Percentiles rank a stretch among this genome's conserved stretches.
These are phyloP conservation scores for Scytalidium lignicola DNA, from an alignment of 2,329 filamentous ascomycete genomes.

Conservation along the genomic window DNA sequence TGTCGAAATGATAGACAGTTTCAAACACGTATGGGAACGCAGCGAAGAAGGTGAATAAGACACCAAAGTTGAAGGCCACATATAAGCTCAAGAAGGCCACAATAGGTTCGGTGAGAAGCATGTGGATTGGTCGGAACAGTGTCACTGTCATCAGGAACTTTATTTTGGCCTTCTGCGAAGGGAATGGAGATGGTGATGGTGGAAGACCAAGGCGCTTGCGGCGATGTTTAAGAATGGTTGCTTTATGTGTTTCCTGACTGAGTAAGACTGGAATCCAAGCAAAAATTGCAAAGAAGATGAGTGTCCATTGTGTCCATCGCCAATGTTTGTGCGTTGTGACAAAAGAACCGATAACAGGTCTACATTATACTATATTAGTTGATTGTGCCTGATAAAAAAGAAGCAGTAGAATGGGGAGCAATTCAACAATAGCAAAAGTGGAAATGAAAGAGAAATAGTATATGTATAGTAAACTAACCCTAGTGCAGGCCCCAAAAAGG, in stretches of 20 bases:
- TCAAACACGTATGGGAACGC: conserved; percentile 35
- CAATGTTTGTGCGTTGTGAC: conserved; percentile 40
- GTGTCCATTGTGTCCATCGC: conserved; percentile 49
- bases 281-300: conserved; percentile 43
- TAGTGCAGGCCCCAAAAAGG: conserved; percentile 47
- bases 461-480: conserved; percentile 32
- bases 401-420: no score
- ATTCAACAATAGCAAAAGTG: not conserved
- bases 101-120: conserved; percentile 33
- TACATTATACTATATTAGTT: not conserved
- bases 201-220: conserved; percentile 33
- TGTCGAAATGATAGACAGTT: conserved; percentile 30
- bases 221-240: conserved; percentile 20
- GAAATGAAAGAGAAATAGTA: no score
- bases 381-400: no score
- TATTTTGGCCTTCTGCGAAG: conserved; percentile 40
- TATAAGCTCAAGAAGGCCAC: conserved; percentile 31
- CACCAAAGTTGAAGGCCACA: conserved; percentile 31
- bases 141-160: conserved; percentile 26
- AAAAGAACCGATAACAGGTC: conserved; percentile 41
- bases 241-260: conserved; percentile 35
- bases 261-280: conserved; percentile 39
- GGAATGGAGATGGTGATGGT: conserved; percentile 34
- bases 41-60: conserved; percentile 34
- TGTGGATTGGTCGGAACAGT: conserved; percentile 32